Evolutionary conservation across 2,329 filamentous ascomycete genomes (phyloP), one percentile per base, ranked within the genome.

Genomic region (Talaromyces verruculosus): DNA sequence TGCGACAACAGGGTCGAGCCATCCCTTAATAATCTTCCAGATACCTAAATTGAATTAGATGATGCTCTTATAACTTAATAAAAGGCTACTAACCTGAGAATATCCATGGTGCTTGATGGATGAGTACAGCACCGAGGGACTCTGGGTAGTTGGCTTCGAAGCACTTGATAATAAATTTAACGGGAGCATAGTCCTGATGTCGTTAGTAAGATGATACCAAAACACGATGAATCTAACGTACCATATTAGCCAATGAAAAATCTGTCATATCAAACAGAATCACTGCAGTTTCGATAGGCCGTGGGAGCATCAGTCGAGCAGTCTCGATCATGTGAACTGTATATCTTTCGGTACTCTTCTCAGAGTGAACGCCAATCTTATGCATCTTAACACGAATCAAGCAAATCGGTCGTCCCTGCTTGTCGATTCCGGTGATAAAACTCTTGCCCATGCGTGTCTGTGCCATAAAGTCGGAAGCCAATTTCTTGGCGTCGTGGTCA

Each of bases 151-250:
- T 98, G 67, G 95, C 95, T 81, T 99, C 95, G 75, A 99, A 99
- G 78, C 93, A 97, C 79, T 97, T 96, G 79, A 99, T 97, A 90
- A 99, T 97, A 81, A 98, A 99, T 75, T 97, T 99, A 65, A 99
- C 92, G 0, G 95, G 94, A 0, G 91, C 87, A 77, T 98, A 98
- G 78, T 99, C 95, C 88, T 90, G 65, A 13, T 25, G 65, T 11
- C 13, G 30, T 49, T 43, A 66, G 17, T 5, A 59, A 28, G 19
- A 33, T 22, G 28, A 15, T 2, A 59, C 8, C 17, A 11, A 13
- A 13, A 6, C n/a, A n/a, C 6, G 13, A 67, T 67, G 65, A 68
- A 43, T 35, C 39, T 66, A 77, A 41, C 74, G 72, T 80, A 89
- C 88, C 95, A 99, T 98, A 79, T 99, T 99, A 17, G 93, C 90